A percentile compares a stretch with the other conserved stretches of the same genome.
phyloP scores from a whole-genome alignment of 1,139 yeast genomes.

The Zygosaccharomyces sapae region DNA sequence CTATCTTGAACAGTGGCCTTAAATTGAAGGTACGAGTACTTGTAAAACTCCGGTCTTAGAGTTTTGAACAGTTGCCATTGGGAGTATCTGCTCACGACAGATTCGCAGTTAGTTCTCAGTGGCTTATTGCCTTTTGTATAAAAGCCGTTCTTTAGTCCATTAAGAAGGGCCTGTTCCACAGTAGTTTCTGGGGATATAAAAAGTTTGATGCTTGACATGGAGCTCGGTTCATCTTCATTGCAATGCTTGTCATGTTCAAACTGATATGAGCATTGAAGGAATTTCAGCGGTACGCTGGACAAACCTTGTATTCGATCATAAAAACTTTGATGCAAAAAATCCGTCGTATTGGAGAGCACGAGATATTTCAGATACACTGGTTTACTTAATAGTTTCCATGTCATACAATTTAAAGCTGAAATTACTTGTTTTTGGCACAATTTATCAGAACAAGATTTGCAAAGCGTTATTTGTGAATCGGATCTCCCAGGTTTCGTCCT shows the following conservation, averaged over 20 bases:
- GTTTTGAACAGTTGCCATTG: constrained; percentile 25
- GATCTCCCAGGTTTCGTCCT: constrained; percentile 89
- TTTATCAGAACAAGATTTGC: constrained; percentile 89
- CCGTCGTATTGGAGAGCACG: constrained; percentile 44
- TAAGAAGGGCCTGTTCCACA: constrained; percentile 44
- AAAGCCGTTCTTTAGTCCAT: constrained; percentile 54
- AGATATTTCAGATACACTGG: constrained; percentile 49
- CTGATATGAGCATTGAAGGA: constrained; percentile 12
- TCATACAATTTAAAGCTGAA: constrained; percentile 55
- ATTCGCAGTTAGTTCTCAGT: constrained; percentile 45
- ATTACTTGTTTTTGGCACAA: constrained; percentile 58
- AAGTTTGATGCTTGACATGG: constrained; percentile 21
- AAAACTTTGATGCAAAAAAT: constrained; percentile 55
- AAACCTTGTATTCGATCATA: constrained; percentile 33
- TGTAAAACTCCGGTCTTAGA: constrained; percentile 9
- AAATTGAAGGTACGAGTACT: constrained; percentile 24
- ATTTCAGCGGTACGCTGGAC: constrained; percentile 8
- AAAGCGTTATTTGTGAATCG: constrained; percentile 64
- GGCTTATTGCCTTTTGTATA: constrained; percentile 42
- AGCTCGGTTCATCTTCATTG: constrained; percentile 31
- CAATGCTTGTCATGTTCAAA: constrained; percentile 27
- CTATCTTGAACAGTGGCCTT: constrained; percentile 26
- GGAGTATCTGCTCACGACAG: constrained; percentile 19
- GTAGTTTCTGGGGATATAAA: constrained; percentile 7
- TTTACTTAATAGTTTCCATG: constrained; percentile 42